Base-by-base conservation (phyloP, 2,329 filamentous ascomycete genomes). In the Allantophomopsis lycopodina region DNA sequence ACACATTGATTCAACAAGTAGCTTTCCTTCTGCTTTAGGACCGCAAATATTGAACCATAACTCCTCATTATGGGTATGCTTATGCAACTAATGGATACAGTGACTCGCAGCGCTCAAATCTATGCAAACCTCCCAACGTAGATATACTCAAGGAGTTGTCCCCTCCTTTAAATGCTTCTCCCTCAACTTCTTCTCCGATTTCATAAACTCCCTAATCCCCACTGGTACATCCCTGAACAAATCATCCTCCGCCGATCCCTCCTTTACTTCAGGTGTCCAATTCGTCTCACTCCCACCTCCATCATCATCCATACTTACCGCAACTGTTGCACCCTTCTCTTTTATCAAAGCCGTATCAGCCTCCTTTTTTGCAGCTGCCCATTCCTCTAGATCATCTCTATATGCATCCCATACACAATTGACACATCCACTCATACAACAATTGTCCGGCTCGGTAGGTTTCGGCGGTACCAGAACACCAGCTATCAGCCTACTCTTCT, bases 381-480 rank as follows among this genome's bases (percentile, higher is more conserved):
- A 96, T 42, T 84, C 83, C 58, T 96, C 88, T 61, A 96, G 70
- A 39, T 96, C 91, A 48, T 98, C 89, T 7, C 88, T 73, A 60
- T 79, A 96, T 39, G 76, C 68, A 51, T 95, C 88, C 88, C 88
- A 96, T 2, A 96, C 91, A 59, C 91, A 98, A 58, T 96, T 88
- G 37, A 94, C 89, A 57, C 91, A 98, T 3, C 91, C 91, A 54
- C 84, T 91, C 91, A 98, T 98, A 62, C 91, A 98, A 69, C 91
- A 98, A 56, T 98, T 95, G 53, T 96, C 91, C 3, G 91, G 91
- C 60, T 98, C 89, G 36, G 76, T 71, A 1, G 91, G 91, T 36
- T 74, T 73, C 0, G 87, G 88, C 2, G 91, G 91, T 4, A 96
- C 81, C 14, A 76, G 61, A 1, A 96, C 72, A 3, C 88, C 89